phyloP scores from a whole-genome alignment of 2,329 filamentous ascomycete genomes.

The Triangularia setosa region DNA sequence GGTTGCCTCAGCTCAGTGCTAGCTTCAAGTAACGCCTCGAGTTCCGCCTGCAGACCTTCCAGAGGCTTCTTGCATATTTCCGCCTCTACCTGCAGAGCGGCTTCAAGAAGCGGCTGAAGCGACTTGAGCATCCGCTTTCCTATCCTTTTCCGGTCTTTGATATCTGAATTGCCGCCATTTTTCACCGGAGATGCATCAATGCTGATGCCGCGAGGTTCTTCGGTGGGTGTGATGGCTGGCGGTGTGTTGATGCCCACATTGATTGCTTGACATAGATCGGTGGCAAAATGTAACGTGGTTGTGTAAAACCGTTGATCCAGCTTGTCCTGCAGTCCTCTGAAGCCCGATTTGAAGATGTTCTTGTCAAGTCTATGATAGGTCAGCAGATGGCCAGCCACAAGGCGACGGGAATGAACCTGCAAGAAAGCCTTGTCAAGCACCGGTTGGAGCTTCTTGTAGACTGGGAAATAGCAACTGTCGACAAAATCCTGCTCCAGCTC shows the following conservation, averaged over 20 bases:
- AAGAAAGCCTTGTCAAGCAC: constrained; percentile 74
- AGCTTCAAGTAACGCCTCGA: constrained; percentile 69
- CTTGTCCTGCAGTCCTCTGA: constrained; percentile 47
- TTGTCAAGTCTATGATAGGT: constrained; percentile 57
- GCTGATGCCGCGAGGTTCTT: constrained; percentile 30
- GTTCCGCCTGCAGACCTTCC: constrained; percentile 66
- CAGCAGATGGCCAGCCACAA: constrained; percentile 29
- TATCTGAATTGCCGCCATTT: constrained; percentile 57
- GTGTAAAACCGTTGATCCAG: constrained; percentile 57
- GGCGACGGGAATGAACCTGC: constrained; percentile 54
- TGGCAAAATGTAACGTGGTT: constrained; percentile 53
- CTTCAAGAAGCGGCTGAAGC: constrained; percentile 72
- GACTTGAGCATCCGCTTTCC: constrained; percentile 85
- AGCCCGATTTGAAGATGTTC: constrained; percentile 52
- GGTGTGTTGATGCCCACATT: constrained; percentile 47
- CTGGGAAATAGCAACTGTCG: constrained; percentile 87
- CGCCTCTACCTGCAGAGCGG: constrained; percentile 74
- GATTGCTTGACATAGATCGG: constrained; percentile 54
- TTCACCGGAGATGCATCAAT: constrained; percentile 48
- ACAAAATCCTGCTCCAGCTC: constrained; percentile 75
- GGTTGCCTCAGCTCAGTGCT: constrained; percentile 55
- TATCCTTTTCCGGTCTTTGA: constrained; percentile 77
- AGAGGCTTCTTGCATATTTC: constrained; percentile 69
- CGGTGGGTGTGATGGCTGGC: constrained; percentile 28
- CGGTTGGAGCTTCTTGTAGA: constrained; percentile 70